Evolutionary conservation across 805 yeast genomes (phyloP), one percentile per base, ranked within the genome.

Genomic region (Yarrowia keelungensis): DNA sequence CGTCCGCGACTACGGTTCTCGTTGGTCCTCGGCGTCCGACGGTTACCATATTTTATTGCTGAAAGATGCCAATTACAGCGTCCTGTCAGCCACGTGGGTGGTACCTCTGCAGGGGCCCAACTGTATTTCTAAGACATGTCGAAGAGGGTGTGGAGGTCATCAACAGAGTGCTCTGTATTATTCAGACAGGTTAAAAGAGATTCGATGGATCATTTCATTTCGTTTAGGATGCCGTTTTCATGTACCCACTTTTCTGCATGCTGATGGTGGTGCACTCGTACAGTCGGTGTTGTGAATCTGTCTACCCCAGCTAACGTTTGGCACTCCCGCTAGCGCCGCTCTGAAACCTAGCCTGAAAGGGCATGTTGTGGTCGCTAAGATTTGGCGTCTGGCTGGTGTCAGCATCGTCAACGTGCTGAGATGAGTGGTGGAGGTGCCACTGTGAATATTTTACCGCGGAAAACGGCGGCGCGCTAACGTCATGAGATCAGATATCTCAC

Each of bases 51-150:
- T 8, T 38, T 39, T 38, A 5, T n/a, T 5, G 11, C 14, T 12
- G 15, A 9, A 51, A n/a, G 42, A 39, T 53, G 59, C 59, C 59
- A 53, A 53, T 53, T 35, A 53, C 36, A 39, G 35, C 45, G 5
- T 16, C 12, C 12, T 14, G 8, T 11, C 5, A 16, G 45, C 59
- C 59, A 53, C 59, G 59, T 53, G 59, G 59, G 58, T 9, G 5
- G 36, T 4, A 32, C 15, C 38, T 49, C 53, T 32, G 53, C 53
- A 49, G 53, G 38, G 39, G 53, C 19, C 39, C 53, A 49, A 32
- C 39, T 49, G 14, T 49, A 49, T 49, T 38, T 38, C 39, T 9
- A 38, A 7, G 12, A 38, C 39, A 38, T 10, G 12, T 10, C 12
- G 12, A 38, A 9, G 39, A 38, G 39, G 39, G 12, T 11, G 39